Base-by-base conservation (phyloP, 2,329 filamentous ascomycete genomes). In the Catunica adiposa region DNA sequence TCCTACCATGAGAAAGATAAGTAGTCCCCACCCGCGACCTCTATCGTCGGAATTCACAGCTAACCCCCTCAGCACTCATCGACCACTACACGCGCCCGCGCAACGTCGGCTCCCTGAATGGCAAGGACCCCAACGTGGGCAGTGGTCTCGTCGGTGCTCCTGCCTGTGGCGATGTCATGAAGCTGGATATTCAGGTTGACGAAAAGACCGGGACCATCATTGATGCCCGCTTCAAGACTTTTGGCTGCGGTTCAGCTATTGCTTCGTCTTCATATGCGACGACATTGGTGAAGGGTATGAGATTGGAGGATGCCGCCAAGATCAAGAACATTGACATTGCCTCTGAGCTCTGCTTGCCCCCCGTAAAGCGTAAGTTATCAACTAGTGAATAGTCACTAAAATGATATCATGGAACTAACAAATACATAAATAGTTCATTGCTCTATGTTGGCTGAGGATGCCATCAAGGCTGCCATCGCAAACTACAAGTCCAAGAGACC, bases 241-340 rank as follows among this genome's bases (percentile, higher is more conserved):
- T 96, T 66, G 89, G 89, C 53, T 96, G 89, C 68, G 89, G 89
- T 56, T 89, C 83, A 29, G 92, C 92, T 61, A 98, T 98, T 70
- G 92, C 92, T 46, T 90, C 85, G 61, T 94, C 86, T 58, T 92
- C 85, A 66, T 98, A 98, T 68, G 72, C 98, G 64, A 98, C 92
- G n/a, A 89, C 95, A 71, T 75, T 98, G 59, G 89, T 98, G 60
- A 80, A 88, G 61, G 92, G 92, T 59, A 98, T 97, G 90, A 94
- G 70, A 62, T 61, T 98, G 62, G 92, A 98, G 64, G 88, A 98
- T 68, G 92, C 94, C 34, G 82, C 83, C 55, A 84, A 85, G 72
- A 86, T 98, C 64, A 84, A 88, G 73, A 98, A 98, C 72, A 95
- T 90, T 2, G 89, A 98, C 71, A 98, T 98, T 66, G 92, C 92